A percentile compares a stretch with the other conserved stretches of the same genome.
These are phyloP conservation scores for Alternaria novae-zelandiae DNA, from an alignment of 2,329 filamentous ascomycete species.

Conservation along the genomic window DNA sequence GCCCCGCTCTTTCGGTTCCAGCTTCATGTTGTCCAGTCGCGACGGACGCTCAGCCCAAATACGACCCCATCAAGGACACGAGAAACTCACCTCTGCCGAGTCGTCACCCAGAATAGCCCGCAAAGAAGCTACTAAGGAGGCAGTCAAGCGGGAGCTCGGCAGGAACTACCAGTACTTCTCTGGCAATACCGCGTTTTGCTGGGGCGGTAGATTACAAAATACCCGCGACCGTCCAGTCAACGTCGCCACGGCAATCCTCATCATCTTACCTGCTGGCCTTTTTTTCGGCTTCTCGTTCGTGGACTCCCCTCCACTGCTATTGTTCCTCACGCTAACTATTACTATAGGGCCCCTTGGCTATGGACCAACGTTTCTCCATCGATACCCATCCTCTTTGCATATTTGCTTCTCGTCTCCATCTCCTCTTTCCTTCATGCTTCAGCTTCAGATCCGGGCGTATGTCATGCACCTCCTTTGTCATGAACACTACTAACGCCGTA, in stretches of 20 bases:
- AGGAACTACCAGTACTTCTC: slow-evolving; percentile 92
- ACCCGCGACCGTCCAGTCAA: slow-evolving; percentile 88
- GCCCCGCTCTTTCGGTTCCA: slow-evolving; percentile 77
- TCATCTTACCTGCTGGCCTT: slow-evolving; percentile 78
- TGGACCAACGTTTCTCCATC: slow-evolving; percentile 88
- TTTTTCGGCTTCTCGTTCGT: slow-evolving; percentile 83
- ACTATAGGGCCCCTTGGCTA: slow-evolving; percentile 71
- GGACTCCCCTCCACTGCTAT: not conserved
- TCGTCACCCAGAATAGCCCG: slow-evolving; percentile 71
- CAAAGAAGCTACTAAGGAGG: slow-evolving; percentile 50
- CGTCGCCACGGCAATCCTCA: slow-evolving; percentile 79
- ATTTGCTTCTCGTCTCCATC: slow-evolving; percentile 87
- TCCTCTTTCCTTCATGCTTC: slow-evolving; percentile 96
- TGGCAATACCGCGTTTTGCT: slow-evolving; percentile 90
- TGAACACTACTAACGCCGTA: slow-evolving; percentile 20
- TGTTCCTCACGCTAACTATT: slow-evolving; percentile 24
- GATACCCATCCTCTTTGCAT: slow-evolving; percentile 87
- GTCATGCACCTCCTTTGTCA: slow-evolving; percentile 47
- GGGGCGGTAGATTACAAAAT: slow-evolving; percentile 86
- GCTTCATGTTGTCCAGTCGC: slow-evolving; percentile 70
- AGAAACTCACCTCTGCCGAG: slow-evolving; percentile 81
- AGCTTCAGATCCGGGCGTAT: slow-evolving; percentile 87
- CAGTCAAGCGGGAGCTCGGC: slow-evolving; percentile 58
- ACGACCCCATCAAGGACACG: slow-evolving; percentile 66
- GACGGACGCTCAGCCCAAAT: slow-evolving; percentile 56